These are phyloP conservation scores for Psilocybe subaeruginosa DNA, from an alignment of 768 basidiomycete genomes.

Conservation along the genomic window DNA sequence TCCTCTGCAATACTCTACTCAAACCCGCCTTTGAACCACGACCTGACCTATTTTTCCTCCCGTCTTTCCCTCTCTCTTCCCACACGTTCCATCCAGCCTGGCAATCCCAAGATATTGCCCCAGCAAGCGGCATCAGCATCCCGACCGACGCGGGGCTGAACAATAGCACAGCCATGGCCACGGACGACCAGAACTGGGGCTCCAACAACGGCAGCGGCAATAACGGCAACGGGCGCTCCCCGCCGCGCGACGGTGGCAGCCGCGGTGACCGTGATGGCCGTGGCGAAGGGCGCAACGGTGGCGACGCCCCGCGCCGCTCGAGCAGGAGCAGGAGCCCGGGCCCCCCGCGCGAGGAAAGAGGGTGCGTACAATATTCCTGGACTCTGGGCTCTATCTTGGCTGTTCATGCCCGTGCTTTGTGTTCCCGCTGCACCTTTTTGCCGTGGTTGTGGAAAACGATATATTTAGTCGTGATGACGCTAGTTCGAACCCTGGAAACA, in stretches of 20 bases:
- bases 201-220: constrained; percentile 34
- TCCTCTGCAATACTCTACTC: constrained; percentile 40
- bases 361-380: constrained; percentile 42
- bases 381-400: constrained; percentile 19
- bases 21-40: constrained; percentile 34
- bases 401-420: constrained; percentile 20
- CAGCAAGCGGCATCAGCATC: constrained; percentile 71
- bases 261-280: no score
- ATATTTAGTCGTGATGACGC: constrained; percentile 32
- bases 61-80: constrained; percentile 1
- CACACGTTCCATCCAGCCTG: constrained; percentile 57
- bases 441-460: not conserved
- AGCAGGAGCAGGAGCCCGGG: constrained; percentile 83
- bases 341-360: constrained; percentile 51
- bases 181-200: constrained; percentile 60
- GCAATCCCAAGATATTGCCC: constrained; percentile 84
- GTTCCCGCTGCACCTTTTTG: not conserved
- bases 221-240: constrained; percentile 41
- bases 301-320: constrained; percentile 62
- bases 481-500: constrained; percentile 70
- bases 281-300: constrained; percentile 33
- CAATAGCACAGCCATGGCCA: constrained; percentile 44
- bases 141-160: constrained; percentile 53
- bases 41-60: constrained; percentile 40
- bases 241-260: constrained; percentile 23